These are phyloP conservation scores for Corrigiola litoralis DNA, from an alignment of 179 eudicot genomes.

Conservation along the genomic window DNA sequence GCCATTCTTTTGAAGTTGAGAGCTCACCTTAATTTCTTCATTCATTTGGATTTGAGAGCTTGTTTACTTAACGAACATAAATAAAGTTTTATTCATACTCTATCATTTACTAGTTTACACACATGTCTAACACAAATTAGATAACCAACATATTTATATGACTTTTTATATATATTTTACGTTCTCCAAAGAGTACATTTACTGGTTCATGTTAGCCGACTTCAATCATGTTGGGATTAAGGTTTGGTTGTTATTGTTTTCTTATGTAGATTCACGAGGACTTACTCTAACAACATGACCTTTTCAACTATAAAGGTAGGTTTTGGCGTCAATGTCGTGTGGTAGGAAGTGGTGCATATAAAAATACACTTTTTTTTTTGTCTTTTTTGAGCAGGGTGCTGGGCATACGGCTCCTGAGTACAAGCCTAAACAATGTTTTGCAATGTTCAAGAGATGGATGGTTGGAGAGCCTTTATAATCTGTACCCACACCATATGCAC, in stretches of 20 bases:
- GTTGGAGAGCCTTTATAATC: conserved; percentile 18
- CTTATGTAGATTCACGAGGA: conserved; percentile 22
- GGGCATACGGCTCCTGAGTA: conserved; percentile 42
- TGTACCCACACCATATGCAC: no score
- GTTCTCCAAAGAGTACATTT: no score
- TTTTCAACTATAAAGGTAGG: conserved; percentile 32
- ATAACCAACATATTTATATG: no score
- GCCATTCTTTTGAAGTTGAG: no score
- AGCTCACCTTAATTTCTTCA: no score
- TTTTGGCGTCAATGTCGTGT: background rate
- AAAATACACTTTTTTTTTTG: background rate
- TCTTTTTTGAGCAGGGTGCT: conserved; percentile 20
- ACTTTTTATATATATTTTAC: no score
- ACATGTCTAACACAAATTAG: no score
- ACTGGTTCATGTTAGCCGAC: no score
- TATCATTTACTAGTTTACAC: no score
- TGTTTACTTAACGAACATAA: no score
- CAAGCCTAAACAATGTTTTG: conserved; percentile 31
- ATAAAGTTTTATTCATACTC: no score
- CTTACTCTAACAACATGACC: conserved; percentile 28
- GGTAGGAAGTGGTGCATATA: background rate
- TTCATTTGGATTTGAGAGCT: no score
- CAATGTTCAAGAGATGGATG: conserved; percentile 40
- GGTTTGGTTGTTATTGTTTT: background rate
- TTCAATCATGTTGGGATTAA: background rate